Percentiles rank a stretch among this genome's conserved stretches.
phyloP scores from a whole-genome alignment of 2,329 filamentous ascomycete genomes.

The Lecanicillium sp. region DNA sequence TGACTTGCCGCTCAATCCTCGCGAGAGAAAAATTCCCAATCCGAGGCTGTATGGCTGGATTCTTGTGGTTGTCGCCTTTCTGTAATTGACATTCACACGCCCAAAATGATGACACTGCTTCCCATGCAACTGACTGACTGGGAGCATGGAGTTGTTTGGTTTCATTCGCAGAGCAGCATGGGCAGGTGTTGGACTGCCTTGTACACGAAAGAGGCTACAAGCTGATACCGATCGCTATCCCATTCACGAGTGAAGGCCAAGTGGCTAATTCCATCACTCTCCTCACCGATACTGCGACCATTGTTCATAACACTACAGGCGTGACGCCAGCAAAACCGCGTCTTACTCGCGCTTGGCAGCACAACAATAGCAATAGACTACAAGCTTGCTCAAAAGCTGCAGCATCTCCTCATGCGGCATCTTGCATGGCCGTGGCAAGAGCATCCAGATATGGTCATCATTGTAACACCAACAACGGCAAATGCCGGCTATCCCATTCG shows the following conservation, averaged over 20 bases:
- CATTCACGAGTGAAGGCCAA: conserved; percentile 55
- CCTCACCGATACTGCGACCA: conserved; percentile 52
- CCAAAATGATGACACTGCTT: conserved; percentile 1
- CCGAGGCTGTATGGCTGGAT: conserved; percentile 49
- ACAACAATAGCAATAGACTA: conserved; percentile 59
- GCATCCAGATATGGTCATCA: conserved; percentile 62
- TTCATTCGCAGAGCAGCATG: conserved; percentile 50
- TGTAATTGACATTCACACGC: conserved; percentile 33
- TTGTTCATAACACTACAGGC: too few relatives aligned
- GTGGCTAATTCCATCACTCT: conserved; percentile 68
- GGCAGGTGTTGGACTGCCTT: conserved; percentile 46
- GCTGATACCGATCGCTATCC: conserved; percentile 48
- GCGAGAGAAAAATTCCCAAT: conserved; percentile 24
- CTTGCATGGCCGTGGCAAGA: conserved; percentile 57
- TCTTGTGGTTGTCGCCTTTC: conserved; percentile 43
- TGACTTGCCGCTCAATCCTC: background rate
- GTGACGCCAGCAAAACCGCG: conserved; percentile 55
- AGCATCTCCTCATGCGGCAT: conserved; percentile 62
- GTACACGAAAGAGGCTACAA: conserved; percentile 43
- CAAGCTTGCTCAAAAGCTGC: conserved; percentile 61
- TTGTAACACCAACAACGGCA: conserved; percentile 60
- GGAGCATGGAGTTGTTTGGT: conserved; percentile 46
- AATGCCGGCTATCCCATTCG: conserved; percentile 38
- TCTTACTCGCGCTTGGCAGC: conserved; percentile 57
- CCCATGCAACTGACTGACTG: background rate